A percentile compares a stretch with the other conserved stretches of the same genome.
These are phyloP conservation scores for Acanthamoeba quina DNA, from an alignment of 208 protist genomes.

Conservation along the genomic window DNA sequence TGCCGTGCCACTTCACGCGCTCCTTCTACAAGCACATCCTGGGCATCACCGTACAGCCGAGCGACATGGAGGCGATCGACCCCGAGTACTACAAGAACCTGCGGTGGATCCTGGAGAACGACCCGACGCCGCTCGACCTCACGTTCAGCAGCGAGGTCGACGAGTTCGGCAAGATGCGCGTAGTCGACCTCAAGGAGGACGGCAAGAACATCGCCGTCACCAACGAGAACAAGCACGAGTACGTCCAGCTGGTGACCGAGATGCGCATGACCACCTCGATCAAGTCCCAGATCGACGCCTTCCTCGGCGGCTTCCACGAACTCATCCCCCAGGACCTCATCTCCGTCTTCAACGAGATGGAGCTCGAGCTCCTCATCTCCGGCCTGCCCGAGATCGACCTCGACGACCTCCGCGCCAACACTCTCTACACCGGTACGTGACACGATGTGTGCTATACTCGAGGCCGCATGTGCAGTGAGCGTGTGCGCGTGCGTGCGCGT, in stretches of 20 bases:
- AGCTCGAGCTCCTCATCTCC: slow-evolving; percentile 98
- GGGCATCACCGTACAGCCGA: slow-evolving; percentile 92
- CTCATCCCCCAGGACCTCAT: slow-evolving; percentile 96
- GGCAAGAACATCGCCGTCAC: slow-evolving; percentile 96
- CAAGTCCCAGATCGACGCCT: slow-evolving; percentile 95
- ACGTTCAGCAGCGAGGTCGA: slow-evolving; percentile 96
- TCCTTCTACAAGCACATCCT: slow-evolving; percentile 99
- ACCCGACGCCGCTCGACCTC: slow-evolving; percentile 92
- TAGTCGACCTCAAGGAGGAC: slow-evolving; percentile 95
- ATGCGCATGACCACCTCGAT: slow-evolving; percentile 95
- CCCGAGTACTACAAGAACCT: slow-evolving; percentile 96
- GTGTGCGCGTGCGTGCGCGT: slow-evolving; percentile 74
- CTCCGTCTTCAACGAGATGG: slow-evolving; percentile 96
- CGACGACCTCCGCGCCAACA: slow-evolving; percentile 95
- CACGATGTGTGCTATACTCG: not conserved
- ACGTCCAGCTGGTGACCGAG: slow-evolving; percentile 96
- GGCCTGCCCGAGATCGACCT: slow-evolving; percentile 98
- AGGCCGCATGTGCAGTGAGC: not conserved
- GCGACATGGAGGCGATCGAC: slow-evolving; percentile 97
- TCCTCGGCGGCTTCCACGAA: slow-evolving; percentile 97
- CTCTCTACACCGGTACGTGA: slow-evolving; percentile 95
- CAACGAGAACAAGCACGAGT: slow-evolving; percentile 96
- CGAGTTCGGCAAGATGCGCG: slow-evolving; percentile 94
- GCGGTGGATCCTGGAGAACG: slow-evolving; percentile 95
- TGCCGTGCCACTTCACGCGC: slow-evolving; percentile 98